Percentiles rank a stretch among this genome's conserved stretches.
Evolutionary conservation across 2,329 filamentous ascomycete species (phyloP).

Genomic region (Aschersonia sp.): DNA sequence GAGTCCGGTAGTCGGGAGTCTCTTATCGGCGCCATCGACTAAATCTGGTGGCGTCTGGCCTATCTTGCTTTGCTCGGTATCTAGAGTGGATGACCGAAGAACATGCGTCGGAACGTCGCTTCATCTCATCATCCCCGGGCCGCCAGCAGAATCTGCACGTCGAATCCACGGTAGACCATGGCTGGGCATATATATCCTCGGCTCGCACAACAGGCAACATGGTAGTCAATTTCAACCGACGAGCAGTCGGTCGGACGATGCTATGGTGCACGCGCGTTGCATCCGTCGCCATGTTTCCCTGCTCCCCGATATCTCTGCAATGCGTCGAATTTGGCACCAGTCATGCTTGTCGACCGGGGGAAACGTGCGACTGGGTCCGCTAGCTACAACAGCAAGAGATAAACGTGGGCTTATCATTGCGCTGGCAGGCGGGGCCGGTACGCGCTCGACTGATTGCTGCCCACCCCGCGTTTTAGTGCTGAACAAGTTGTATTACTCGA

Average conservation of each 20-base stretch:
- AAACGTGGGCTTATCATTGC: background rate
- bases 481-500: slow-evolving; percentile 22
- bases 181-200: no score
- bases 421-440: background rate
- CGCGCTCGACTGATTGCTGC: background rate
- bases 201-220: no score
- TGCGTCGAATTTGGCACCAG: no score
- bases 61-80: background rate
- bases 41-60: background rate
- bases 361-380: background rate
- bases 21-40: background rate
- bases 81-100: background rate
- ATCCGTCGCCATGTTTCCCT: no score
- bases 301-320: no score
- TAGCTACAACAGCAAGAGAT: background rate
- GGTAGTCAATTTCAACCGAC: no score
- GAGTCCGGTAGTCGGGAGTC: background rate
- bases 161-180: no score
- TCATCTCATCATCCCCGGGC: background rate
- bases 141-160: no score
- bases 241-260: no score
- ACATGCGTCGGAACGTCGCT: background rate
- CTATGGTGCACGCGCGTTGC: no score
- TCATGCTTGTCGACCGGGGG: background rate
- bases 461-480: background rate